phyloP scores from a whole-genome alignment of 2,329 filamentous ascomycete genomes.

The Arthrobotrys conoides region DNA sequence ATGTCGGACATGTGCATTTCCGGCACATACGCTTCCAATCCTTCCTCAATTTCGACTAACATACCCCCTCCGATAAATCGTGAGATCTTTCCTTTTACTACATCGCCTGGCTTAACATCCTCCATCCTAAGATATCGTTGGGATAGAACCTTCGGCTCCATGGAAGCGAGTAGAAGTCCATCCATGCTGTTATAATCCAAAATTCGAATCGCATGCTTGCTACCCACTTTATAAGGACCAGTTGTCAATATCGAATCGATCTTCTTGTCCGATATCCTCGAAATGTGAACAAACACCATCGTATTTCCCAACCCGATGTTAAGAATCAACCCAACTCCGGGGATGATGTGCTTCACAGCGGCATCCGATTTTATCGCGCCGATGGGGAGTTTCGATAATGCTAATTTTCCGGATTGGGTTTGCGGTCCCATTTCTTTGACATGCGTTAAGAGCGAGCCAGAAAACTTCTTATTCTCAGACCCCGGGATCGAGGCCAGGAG shows the following conservation, averaged over 20 bases:
- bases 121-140: slow-evolving; percentile 93
- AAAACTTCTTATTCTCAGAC: slow-evolving; percentile 84
- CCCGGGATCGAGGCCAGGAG: slow-evolving; percentile 89
- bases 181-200: slow-evolving; percentile 90
- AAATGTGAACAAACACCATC: slow-evolving; percentile 94
- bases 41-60: slow-evolving; percentile 85
- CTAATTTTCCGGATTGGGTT: slow-evolving; percentile 68
- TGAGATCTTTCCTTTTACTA: slow-evolving; percentile 86
- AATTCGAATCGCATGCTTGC: slow-evolving; percentile 84
- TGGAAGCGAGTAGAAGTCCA: slow-evolving; percentile 85
- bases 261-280: slow-evolving; percentile 88
- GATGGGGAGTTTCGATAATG: slow-evolving; percentile 72
- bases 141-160: slow-evolving; percentile 84
- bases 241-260: slow-evolving; percentile 84
- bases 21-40: slow-evolving; percentile 88
- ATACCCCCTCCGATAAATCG: slow-evolving; percentile 84
- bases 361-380: slow-evolving; percentile 84
- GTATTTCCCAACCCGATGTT: slow-evolving; percentile 78
- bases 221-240: slow-evolving; percentile 83
- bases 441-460: slow-evolving; percentile 90
- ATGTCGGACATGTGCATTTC: slow-evolving; percentile 91
- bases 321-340: slow-evolving; percentile 84
- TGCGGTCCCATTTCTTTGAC: slow-evolving; percentile 75
- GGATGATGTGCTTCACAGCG: slow-evolving; percentile 83
- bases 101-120: slow-evolving; percentile 84